Base-by-base conservation (phyloP, 768 basidiomycete genomes). In the Leccinum rimulosum region DNA sequence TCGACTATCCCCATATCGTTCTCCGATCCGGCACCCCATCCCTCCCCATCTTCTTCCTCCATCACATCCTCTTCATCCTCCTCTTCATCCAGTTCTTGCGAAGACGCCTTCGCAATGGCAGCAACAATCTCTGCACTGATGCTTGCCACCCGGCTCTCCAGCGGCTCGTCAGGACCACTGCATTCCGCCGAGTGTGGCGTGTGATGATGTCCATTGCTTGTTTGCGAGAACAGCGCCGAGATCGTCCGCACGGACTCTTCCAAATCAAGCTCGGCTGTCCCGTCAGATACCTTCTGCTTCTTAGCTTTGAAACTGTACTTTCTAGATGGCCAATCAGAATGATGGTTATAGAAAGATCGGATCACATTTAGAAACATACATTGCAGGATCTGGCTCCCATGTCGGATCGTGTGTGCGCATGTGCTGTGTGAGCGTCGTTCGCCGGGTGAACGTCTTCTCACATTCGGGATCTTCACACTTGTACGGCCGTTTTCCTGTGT, bases 371-470 rank as follows among this genome's bases (percentile, higher is more conserved):
- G 36, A 60, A 48, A 79, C 88, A 64, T 72, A 92, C 91, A 90
- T 79, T 65, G 85, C 86, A 33, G 90, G 89, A 76, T 93, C 89
- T 45, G 91, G 88, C 64, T 88, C 88, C 89, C 90, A 93, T 62
- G 78, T 79, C 49, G 91, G 89, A 73, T 93, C 89, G 71, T 94
- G 91, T 28, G 87, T 90, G 59, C 86, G 84, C 91, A 94, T 93
- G 73, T 94, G 93, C 33, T 88, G 84, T 6, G 88, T 93, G 56
- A 95, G 74, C 25, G 91, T 93, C 56, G 91, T 91, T 58, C 91
- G 82, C 57, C 93, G 83, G 22, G 91, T 93, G 73, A 94, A 94
- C 1, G 90, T 91, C 79, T 93, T 93, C 66, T 89, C 88, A 73
- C 90, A 91, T 59, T 84, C 82, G 4, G 87, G 83, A 62, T 90